These are phyloP conservation scores for Gliomastix tumulicola DNA, from an alignment of 2,329 filamentous ascomycete species.

Conservation along the genomic window DNA sequence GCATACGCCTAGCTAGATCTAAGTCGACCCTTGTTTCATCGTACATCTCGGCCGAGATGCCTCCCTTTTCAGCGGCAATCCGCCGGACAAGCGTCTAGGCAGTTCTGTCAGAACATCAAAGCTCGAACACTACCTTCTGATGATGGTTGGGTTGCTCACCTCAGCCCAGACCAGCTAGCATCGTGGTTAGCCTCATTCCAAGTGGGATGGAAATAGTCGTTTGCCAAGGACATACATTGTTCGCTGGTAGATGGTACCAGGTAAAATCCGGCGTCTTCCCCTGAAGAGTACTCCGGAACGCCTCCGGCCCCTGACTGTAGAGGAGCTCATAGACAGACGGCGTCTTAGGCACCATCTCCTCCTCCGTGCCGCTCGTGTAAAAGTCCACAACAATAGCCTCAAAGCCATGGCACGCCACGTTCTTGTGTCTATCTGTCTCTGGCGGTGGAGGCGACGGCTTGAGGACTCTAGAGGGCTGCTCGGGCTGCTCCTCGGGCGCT, in stretches of 20 bases:
- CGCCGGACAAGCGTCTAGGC: slow-evolving; percentile 1
- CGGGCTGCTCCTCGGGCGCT: background rate
- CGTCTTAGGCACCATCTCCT: slow-evolving; percentile 3
- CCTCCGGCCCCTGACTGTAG: slow-evolving; percentile 4
- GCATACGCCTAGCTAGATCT: too few relatives aligned
- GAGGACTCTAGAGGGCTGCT: slow-evolving; percentile 1
- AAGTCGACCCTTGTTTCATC: slow-evolving; percentile 2
- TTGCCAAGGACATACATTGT: slow-evolving; percentile 6
- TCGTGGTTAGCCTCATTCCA: too few relatives aligned
- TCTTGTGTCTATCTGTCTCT: slow-evolving; percentile 1
- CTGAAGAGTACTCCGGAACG: slow-evolving; percentile 1
- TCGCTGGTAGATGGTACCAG: slow-evolving; percentile 7
- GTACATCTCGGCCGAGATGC: slow-evolving; percentile 3
- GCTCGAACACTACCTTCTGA: too few relatives aligned
- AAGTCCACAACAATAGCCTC: slow-evolving; percentile 5
- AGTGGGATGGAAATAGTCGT: too few relatives aligned
- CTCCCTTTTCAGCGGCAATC: slow-evolving; percentile 3
- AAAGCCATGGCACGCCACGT: slow-evolving; percentile 5
- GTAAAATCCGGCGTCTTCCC: slow-evolving; percentile 4
- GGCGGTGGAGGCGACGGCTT: slow-evolving; percentile 3
- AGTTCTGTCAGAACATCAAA: background rate
- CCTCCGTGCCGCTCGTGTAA: slow-evolving; percentile 1
- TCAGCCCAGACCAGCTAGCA: slow-evolving; percentile 5
- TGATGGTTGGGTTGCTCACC: background rate
- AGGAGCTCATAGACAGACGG: slow-evolving; percentile 4